Percentiles rank a stretch among this genome's conserved stretches.
Conservation (phyloP, 495 filamentous ascomycete genomes). For the Penicillium manginii region DNA sequence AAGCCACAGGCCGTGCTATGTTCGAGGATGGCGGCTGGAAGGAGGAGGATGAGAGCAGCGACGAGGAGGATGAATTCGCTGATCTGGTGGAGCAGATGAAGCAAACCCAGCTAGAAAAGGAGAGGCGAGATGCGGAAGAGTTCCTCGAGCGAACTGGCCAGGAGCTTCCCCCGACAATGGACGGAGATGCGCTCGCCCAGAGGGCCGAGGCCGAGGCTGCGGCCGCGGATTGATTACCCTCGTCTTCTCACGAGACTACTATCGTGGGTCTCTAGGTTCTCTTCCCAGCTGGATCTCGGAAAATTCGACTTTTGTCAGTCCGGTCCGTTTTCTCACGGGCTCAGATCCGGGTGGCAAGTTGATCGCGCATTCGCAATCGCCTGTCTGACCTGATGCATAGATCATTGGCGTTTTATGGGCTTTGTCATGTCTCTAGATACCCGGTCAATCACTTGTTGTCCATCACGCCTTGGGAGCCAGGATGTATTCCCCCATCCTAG, state of each 20-base stretch:
- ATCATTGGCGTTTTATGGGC: conserved; percentile 16
- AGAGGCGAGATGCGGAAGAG: conserved; percentile 50
- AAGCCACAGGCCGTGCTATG: conserved; percentile 89
- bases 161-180: conserved; percentile 26
- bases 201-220: conserved; percentile 12
- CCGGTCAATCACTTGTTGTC: conserved; percentile 11
- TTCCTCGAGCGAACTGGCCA: conserved; percentile 40
- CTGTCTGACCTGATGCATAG: conserved; percentile 12
- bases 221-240: conserved; percentile 34
- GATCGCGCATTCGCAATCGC: conserved; percentile 22
- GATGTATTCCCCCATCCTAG: neutral
- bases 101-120: conserved; percentile 67
- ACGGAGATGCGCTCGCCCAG: conserved; percentile 27
- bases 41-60: conserved; percentile 64
- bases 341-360: conserved; percentile 30
- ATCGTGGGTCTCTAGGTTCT: conserved; percentile 38
- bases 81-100: conserved; percentile 70
- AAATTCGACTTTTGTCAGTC: conserved; percentile 24
- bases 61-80: conserved; percentile 55
- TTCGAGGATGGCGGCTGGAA: conserved; percentile 97
- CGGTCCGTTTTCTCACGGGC: conserved; percentile 28
- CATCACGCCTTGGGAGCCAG: conserved; percentile 8
- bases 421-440: conserved; percentile 20
- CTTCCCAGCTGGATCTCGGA: conserved; percentile 26
- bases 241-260: conserved; percentile 26